phyloP scores from a whole-genome alignment of 495 filamentous ascomycete species.

The Halenospora varia region DNA sequence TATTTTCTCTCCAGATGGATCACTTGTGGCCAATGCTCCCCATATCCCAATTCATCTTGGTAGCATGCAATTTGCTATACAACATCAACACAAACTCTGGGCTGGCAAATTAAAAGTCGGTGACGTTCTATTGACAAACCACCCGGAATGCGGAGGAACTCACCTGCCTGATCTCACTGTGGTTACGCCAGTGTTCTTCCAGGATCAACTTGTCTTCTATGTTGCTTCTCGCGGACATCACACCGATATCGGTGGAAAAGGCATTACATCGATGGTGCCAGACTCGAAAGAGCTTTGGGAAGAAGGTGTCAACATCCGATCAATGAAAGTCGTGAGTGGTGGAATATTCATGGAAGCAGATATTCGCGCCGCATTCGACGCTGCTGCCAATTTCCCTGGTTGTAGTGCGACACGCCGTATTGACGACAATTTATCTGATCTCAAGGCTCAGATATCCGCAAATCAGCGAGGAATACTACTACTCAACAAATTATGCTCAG shows the following conservation, averaged over 20 bases:
- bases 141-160: conserved; percentile 25
- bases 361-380: conserved; percentile 24
- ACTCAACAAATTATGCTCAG: conserved; percentile 23
- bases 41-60: conserved; percentile 28
- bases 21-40: conserved; percentile 39
- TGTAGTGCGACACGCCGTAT: conserved; percentile 27
- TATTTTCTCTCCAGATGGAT: conserved; percentile 33
- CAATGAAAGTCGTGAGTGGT: conserved; percentile 25
- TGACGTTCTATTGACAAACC: conserved; percentile 26
- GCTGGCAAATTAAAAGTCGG: conserved; percentile 15
- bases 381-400: conserved; percentile 26
- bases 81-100: conserved; percentile 22
- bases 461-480: conserved; percentile 28
- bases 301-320: conserved; percentile 30
- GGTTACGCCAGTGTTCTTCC: conserved; percentile 27
- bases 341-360: conserved; percentile 29
- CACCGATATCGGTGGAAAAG: conserved; percentile 29
- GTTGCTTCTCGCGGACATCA: conserved; percentile 31
- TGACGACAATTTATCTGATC: conserved; percentile 30
- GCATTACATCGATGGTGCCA: conserved; percentile 28
- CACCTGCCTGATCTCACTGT: conserved; percentile 28
- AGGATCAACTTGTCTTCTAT: conserved; percentile 28
- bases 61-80: conserved; percentile 25
- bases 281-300: conserved; percentile 27
- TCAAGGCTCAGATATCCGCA: conserved; percentile 30